Conservation (phyloP, 805 yeast genomes). For the Kazachstania psychrophila region DNA sequence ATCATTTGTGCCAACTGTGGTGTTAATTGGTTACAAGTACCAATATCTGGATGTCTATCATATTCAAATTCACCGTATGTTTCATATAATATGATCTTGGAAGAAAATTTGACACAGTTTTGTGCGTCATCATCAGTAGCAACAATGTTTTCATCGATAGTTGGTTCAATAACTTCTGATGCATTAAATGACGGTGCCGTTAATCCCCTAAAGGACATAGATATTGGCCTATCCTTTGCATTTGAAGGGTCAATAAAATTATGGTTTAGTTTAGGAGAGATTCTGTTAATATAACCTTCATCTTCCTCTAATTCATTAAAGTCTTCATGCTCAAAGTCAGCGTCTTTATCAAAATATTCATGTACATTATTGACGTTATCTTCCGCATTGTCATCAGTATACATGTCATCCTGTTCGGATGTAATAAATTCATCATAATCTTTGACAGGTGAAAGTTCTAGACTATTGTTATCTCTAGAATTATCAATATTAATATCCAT, state of each 20-base stretch:
- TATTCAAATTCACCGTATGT: constrained; percentile 78
- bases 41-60: constrained; percentile 86
- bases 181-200: constrained; percentile 48
- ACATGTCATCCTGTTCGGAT: neutral
- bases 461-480: neutral
- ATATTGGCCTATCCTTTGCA: constrained; percentile 28
- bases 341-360: neutral
- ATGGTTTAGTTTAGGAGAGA: constrained; percentile 1
- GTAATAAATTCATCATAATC: neutral
- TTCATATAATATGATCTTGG: constrained; percentile 73
- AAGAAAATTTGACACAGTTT: constrained; percentile 45
- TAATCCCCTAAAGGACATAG: constrained; percentile 53
- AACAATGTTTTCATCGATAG: neutral
- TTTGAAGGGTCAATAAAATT: constrained; percentile 1
- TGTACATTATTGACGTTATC: neutral
- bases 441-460: neutral
- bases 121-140: neutral
- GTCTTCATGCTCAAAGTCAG: constrained; percentile 23
- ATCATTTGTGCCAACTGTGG: constrained; percentile 80
- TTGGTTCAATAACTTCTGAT: constrained; percentile 6
- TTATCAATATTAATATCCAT: neutral
- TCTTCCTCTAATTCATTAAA: constrained; percentile 14
- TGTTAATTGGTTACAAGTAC: constrained; percentile 86
- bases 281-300: neutral
- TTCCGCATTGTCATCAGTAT: neutral